Evolutionary conservation across 805 yeast genomes (phyloP).

Genomic region (Limtongia smithiae): DNA sequence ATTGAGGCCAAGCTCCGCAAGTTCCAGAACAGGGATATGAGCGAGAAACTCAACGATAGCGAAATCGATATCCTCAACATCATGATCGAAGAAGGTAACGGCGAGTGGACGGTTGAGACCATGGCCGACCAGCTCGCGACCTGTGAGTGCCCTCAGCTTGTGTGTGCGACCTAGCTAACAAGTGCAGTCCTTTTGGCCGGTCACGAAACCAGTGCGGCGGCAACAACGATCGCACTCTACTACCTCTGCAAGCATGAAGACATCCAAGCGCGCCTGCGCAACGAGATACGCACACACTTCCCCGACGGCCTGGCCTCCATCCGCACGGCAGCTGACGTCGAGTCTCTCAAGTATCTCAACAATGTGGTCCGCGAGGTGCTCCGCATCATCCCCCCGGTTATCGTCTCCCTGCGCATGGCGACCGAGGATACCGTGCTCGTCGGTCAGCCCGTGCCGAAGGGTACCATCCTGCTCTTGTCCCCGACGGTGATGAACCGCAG

Average conservation of each 20-base stretch:
- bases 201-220: constrained; percentile 27
- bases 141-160: constrained; percentile 2
- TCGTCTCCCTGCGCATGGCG: constrained; percentile 17
- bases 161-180: no score
- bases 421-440: constrained; percentile 9
- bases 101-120: constrained; percentile 9
- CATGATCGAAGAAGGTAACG: constrained; percentile 19
- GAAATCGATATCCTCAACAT: constrained; percentile 19
- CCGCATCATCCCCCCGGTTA: constrained; percentile 20
- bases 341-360: constrained; percentile 15
- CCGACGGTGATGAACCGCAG: constrained; percentile 9
- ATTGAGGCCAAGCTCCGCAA: constrained; percentile 9
- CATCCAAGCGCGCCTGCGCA: constrained; percentile 17
- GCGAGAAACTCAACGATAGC: neutral
- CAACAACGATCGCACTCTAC: constrained; percentile 8
- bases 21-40: neutral
- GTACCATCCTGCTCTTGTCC: constrained; percentile 8
- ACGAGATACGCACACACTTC: constrained; percentile 12
- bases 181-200: constrained; percentile 19
- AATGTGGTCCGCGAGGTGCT: constrained; percentile 20
- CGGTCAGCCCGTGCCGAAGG: constrained; percentile 18
- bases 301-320: constrained; percentile 14
- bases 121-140: constrained; percentile 24
- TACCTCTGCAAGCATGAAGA: constrained; percentile 12
- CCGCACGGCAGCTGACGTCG: constrained; percentile 14